Base-by-base conservation (phyloP, 768 basidiomycete genomes). In the Lentinus brumalis region DNA sequence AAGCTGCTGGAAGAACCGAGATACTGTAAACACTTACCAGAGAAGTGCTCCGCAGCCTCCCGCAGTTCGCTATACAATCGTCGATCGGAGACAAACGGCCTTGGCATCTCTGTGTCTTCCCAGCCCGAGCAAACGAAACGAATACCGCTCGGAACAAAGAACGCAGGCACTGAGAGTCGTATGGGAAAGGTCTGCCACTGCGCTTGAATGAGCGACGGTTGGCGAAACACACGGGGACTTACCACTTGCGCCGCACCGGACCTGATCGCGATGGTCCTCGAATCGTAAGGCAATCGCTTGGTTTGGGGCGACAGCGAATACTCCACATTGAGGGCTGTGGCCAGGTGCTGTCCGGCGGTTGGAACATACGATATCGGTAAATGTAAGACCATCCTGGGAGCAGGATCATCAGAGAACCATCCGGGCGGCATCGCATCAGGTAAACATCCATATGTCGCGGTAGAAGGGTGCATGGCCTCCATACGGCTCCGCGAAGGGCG, bases 371-470 rank as follows among this genome's bases (percentile, higher is more conserved):
- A 15, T 12, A 38, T 35, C 32, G 53, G 60, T 44, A 21, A 14
- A 18, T 44, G 30, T 31, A 61, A 50, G 26, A 41, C 40, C 50
- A 39, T 44, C 40, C 45, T 61, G 54, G 56, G 52, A 56, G 57
- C 18, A 30, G 12, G 21, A 46, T 31, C 16, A 47, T 50, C 56
- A 52, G 26, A 40, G 51, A 32, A 53, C 51, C 57, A 55, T 15
- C 30, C 44, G 44, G 45, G 41, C 56, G 41, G 56, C 39, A 49
- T 50, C 39, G 46, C 21, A 62, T 58, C 61, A 62, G 49, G 41
- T 53, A 50, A 31, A 49, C 26, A 21, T 50, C 52, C 31, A 15
- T 41, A 46, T 41, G 31, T 42, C 56, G 56, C 53, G 40, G 46
- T 53, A 57, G 56, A 57, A 57, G 56, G n/a, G 31, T 21, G 45